Evolutionary conservation across 495 filamentous ascomycete species (phyloP).

Genomic region (Daldinia concentrica): DNA sequence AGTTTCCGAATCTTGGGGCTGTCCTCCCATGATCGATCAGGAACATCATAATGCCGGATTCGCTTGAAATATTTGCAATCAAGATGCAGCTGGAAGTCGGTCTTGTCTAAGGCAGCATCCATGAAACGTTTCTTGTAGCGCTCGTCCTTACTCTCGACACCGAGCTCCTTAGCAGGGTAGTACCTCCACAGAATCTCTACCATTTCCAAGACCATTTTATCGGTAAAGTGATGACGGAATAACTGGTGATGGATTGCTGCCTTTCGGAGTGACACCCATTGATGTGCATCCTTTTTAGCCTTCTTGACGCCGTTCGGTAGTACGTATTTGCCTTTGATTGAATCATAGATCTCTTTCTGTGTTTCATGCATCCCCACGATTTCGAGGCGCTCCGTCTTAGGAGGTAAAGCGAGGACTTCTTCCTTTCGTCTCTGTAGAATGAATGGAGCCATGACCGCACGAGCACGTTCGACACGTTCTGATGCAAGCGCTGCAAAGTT

Average conservation of each 20-base stretch:
- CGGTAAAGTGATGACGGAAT: slow-evolving; percentile 80
- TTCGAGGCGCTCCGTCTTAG: slow-evolving; percentile 80
- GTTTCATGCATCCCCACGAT: slow-evolving; percentile 77
- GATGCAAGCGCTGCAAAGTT: slow-evolving; percentile 80
- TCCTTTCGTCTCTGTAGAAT: slow-evolving; percentile 93
- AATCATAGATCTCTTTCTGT: slow-evolving; percentile 76
- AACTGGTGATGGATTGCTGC: slow-evolving; percentile 93
- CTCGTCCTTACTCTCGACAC: slow-evolving; percentile 62
- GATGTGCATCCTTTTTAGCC: slow-evolving; percentile 62
- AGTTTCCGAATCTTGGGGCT: slow-evolving; percentile 89
- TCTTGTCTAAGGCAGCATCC: slow-evolving; percentile 62
- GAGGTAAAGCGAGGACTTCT: slow-evolving; percentile 88
- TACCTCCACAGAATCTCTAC: slow-evolving; percentile 73
- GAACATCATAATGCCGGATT: slow-evolving; percentile 74
- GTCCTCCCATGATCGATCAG: slow-evolving; percentile 85
- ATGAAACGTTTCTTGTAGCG: slow-evolving; percentile 77
- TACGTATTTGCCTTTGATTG: slow-evolving; percentile 50
- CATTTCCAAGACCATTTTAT: slow-evolving; percentile 79
- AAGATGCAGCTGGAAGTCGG: slow-evolving; percentile 83
- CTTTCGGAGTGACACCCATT: slow-evolving; percentile 90
- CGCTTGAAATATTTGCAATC: slow-evolving; percentile 77
- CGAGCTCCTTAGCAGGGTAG: slow-evolving; percentile 53
- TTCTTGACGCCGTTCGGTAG: slow-evolving; percentile 48
- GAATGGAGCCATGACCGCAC: slow-evolving; percentile 94
- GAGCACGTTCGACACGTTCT: slow-evolving; percentile 84